These are phyloP conservation scores for Eucalyptus erythrocorys DNA, from an alignment of 345 rosid genomes.

Conservation along the genomic window DNA sequence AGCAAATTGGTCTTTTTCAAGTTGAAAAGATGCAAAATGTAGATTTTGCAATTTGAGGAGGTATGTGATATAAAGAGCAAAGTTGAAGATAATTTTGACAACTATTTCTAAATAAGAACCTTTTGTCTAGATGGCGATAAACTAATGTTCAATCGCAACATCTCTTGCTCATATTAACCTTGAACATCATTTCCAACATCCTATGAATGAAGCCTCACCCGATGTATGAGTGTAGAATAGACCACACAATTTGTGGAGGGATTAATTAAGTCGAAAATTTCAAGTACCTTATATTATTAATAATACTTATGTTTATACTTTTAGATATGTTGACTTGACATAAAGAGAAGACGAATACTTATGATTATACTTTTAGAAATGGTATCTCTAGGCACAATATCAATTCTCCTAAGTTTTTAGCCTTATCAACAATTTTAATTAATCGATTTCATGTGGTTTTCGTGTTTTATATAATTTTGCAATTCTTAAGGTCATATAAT, in stretches of 20 bases:
- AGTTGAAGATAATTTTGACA: neutral
- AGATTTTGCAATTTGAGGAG: neutral
- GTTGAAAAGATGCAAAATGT: neutral
- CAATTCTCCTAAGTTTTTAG: neutral
- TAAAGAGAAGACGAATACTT: neutral
- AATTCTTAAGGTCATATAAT: neutral
- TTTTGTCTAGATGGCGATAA: neutral
- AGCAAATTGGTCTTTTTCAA: neutral
- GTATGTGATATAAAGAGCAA: neutral
- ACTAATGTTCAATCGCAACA: neutral
- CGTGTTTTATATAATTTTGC: neutral
- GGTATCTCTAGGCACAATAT: neutral
- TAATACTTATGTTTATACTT: neutral
- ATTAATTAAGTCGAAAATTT: neutral
- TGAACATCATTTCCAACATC: neutral
- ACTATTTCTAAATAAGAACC: too few relatives aligned
- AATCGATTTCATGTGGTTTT: rapidly evolving
- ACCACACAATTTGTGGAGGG: rapidly evolving
- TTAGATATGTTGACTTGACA: neutral
- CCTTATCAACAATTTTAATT: neutral
- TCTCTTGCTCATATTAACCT: neutral
- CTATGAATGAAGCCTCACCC: neutral
- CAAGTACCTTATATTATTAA: too few relatives aligned
- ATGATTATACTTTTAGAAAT: neutral
- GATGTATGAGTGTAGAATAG: neutral